Evolutionary conservation across 345 rosid genomes (phyloP).

Genomic region (Aethionema arabicum): DNA sequence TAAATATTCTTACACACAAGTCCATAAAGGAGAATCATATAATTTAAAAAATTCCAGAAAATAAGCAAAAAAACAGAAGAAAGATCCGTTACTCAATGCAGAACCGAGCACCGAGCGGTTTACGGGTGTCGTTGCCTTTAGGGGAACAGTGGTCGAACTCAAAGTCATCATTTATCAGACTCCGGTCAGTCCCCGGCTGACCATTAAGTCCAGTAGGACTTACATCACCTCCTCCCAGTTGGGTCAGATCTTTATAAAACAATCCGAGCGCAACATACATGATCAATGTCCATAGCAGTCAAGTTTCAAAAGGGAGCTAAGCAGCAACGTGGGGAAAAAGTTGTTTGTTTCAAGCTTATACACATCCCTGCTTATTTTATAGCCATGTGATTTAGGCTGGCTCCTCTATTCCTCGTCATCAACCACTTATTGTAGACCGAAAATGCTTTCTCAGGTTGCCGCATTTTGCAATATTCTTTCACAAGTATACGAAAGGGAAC

Average conservation of each 20-base stretch:
- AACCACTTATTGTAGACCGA: constrained; percentile 50
- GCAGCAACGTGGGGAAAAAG: too few species aligned
- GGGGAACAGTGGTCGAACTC: constrained; percentile 35
- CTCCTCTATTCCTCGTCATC: constrained; percentile 17
- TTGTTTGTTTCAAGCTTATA: constrained; percentile 1
- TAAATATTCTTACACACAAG: neutral
- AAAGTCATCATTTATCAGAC: constrained; percentile 34
- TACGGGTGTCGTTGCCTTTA: constrained; percentile 43
- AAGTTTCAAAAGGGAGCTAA: too few species aligned
- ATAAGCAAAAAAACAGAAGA: too few species aligned
- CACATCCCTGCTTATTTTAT: constrained; percentile 25
- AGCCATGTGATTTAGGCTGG: constrained; percentile 13
- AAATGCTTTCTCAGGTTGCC: constrained; percentile 41
- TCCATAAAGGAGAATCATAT: constrained; percentile 2
- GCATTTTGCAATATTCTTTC: constrained; percentile 46
- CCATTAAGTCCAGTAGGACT: constrained; percentile 51
- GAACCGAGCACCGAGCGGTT: constrained; percentile 24
- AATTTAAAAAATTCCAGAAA: neutral
- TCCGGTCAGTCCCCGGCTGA: constrained; percentile 35
- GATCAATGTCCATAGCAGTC: too few species aligned
- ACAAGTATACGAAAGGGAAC: constrained; percentile 57
- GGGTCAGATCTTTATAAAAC: too few species aligned
- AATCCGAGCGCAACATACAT: too few species aligned
- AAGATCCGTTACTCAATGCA: constrained; percentile 19
- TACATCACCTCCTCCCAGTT: constrained; percentile 27